Percentiles rank a stretch among this genome's conserved stretches.
Conservation (phyloP, 805 yeast species). For the Jamesozyma piceae region DNA sequence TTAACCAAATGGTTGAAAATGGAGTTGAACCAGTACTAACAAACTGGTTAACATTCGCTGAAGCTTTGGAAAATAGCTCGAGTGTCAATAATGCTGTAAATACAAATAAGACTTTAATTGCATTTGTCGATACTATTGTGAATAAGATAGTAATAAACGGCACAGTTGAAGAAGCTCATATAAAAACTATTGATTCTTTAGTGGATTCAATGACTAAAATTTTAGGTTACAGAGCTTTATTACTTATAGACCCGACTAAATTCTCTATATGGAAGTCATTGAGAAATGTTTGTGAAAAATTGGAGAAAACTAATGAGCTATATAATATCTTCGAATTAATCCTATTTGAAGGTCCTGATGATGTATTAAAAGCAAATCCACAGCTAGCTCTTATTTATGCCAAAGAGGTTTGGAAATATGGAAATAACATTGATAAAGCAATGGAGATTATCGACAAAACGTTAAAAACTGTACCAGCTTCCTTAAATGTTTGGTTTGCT, state of each 20-base stretch:
- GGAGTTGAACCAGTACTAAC: slow-evolving; percentile 31
- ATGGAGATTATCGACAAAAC: slow-evolving; percentile 44
- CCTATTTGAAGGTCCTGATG: slow-evolving; percentile 22
- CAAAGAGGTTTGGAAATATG: slow-evolving; percentile 51
- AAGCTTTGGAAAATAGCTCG: slow-evolving; percentile 38
- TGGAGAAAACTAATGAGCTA: slow-evolving; percentile 26
- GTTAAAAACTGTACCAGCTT: slow-evolving; percentile 33
- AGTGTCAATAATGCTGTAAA: not conserved
- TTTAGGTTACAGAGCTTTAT: slow-evolving; percentile 35
- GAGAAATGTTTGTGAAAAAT: slow-evolving; percentile 30
- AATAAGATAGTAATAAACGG: slow-evolving; percentile 32
- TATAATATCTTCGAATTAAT: slow-evolving; percentile 46
- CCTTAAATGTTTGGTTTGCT: slow-evolving; percentile 60
- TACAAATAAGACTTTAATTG: slow-evolving; percentile 17
- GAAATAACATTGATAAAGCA: slow-evolving; percentile 42
- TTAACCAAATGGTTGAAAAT: slow-evolving; percentile 39
- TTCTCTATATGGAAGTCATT: slow-evolving; percentile 42
- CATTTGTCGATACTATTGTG: slow-evolving; percentile 48
- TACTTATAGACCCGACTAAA: slow-evolving; percentile 40
- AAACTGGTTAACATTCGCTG: slow-evolving; percentile 52
- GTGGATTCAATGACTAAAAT: slow-evolving; percentile 27
- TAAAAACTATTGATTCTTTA: slow-evolving; percentile 16
- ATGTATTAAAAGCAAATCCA: slow-evolving; percentile 39
- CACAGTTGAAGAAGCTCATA: slow-evolving; percentile 16
- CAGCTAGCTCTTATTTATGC: slow-evolving; percentile 61